These are phyloP conservation scores for Pyrus communis DNA, from an alignment of 306 rosid species.

Conservation along the genomic window DNA sequence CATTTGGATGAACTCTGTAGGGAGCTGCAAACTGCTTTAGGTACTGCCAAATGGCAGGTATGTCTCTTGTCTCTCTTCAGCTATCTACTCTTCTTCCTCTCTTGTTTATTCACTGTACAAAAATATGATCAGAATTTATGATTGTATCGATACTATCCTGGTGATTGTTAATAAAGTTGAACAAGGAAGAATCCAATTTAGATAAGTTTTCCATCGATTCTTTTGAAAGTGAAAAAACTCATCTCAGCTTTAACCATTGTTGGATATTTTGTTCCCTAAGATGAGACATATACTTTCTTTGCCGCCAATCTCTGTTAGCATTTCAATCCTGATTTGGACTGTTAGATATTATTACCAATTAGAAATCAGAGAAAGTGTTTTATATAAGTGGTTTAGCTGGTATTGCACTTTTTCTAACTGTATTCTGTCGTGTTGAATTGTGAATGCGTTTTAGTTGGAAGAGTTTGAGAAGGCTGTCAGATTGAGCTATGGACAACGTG, in stretches of 20 bases:
- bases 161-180: neutral
- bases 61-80: neutral
- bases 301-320: neutral
- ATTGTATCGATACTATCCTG: neutral
- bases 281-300: neutral
- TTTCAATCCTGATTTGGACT: neutral
- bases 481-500: slow-evolving; percentile 55
- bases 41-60: slow-evolving; percentile 99
- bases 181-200: neutral
- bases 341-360: slow-evolving; percentile 9
- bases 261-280: neutral
- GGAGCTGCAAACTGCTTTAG: slow-evolving; percentile 91
- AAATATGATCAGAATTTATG: neutral
- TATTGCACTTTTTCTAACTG: neutral
- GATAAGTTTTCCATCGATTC: neutral
- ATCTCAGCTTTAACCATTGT: neutral
- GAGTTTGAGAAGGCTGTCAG: slow-evolving; percentile 85
- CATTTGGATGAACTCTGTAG: slow-evolving; percentile 61
- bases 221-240: neutral
- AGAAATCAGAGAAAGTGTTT: neutral
- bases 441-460: slow-evolving; percentile 56
- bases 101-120: neutral
- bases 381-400: slow-evolving; percentile 5
- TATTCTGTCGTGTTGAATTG: slow-evolving; percentile 21
- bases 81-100: neutral